Conservation (phyloP, 768 basidiomycete genomes). For the Lactarius psammicola region DNA sequence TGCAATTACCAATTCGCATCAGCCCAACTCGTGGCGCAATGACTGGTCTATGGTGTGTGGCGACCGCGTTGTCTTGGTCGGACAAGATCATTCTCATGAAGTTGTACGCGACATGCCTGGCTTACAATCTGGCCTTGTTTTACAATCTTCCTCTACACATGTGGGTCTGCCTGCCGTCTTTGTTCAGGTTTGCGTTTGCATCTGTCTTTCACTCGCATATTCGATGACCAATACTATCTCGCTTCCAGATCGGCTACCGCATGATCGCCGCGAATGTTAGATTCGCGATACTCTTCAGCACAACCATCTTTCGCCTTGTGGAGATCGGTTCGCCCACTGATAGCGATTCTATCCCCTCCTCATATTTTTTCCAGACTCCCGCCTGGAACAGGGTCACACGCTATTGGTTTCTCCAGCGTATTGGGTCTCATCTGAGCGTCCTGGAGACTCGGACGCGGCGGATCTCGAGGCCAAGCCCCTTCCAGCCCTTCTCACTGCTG, state of each 20-base stretch:
- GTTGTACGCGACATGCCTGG: constrained; percentile 5
- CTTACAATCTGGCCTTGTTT: constrained; percentile 14
- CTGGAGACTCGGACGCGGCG: not conserved
- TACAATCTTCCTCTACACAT: constrained; percentile 16
- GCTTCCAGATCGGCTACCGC: constrained; percentile 12
- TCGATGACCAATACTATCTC: too few relatives aligned
- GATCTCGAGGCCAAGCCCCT: constrained; percentile 15
- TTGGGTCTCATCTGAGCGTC: constrained; percentile 12
- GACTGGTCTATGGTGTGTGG: constrained; percentile 17
- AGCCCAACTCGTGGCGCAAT: constrained; percentile 19
- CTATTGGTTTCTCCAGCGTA: constrained; percentile 15
- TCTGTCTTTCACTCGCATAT: not conserved
- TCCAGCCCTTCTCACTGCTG: constrained; percentile 11
- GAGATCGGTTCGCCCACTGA: constrained; percentile 9
- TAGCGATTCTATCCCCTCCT: not conserved
- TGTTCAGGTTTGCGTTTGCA: constrained; percentile 9
- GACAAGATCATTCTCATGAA: constrained; percentile 13
- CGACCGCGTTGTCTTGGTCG: constrained; percentile 7
- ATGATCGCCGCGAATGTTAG: constrained; percentile 17
- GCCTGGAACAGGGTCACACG: constrained; percentile 1
- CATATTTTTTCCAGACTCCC: constrained; percentile 6
- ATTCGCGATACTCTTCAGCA: constrained; percentile 18
- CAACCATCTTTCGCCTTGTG: constrained; percentile 6
- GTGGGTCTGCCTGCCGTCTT: constrained; percentile 16
- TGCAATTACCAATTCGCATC: not conserved